A percentile compares a stretch with the other conserved stretches of the same genome.
Evolutionary conservation across 345 rosid species (phyloP).

Genomic region (Eutrema yunnanense): DNA sequence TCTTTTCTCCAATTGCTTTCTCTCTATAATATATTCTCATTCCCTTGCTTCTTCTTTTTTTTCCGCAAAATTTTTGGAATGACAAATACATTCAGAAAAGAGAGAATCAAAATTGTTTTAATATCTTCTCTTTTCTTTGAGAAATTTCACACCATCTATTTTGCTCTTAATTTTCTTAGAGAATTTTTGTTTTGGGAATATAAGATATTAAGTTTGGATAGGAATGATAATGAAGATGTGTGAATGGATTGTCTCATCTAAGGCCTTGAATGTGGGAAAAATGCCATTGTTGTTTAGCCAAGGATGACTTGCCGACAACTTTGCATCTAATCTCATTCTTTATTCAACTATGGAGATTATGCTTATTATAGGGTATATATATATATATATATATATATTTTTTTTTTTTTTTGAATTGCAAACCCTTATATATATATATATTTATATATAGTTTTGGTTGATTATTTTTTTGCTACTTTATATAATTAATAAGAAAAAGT

Average conservation of each 20-base stretch:
- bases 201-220: background rate
- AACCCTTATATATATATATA: no score
- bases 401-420: no score
- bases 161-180: background rate
- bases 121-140: background rate
- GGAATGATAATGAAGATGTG: background rate
- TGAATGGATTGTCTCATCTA: background rate
- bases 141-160: background rate
- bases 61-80: background rate
- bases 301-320: conserved; percentile 26
- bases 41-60: background rate
- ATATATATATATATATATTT: no score
- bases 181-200: background rate
- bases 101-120: background rate
- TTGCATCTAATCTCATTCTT: background rate
- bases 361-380: no score
- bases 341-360: background rate
- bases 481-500: no score
- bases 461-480: background rate
- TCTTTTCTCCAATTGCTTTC: background rate
- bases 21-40: background rate
- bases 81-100: background rate
- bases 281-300: conserved; percentile 18
- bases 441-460: background rate
- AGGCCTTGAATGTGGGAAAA: conserved; percentile 17